A percentile compares a stretch with the other conserved stretches of the same genome.
Conservation (phyloP, 2,329 filamentous ascomycete genomes). For the Albophoma yamanashiensis region DNA sequence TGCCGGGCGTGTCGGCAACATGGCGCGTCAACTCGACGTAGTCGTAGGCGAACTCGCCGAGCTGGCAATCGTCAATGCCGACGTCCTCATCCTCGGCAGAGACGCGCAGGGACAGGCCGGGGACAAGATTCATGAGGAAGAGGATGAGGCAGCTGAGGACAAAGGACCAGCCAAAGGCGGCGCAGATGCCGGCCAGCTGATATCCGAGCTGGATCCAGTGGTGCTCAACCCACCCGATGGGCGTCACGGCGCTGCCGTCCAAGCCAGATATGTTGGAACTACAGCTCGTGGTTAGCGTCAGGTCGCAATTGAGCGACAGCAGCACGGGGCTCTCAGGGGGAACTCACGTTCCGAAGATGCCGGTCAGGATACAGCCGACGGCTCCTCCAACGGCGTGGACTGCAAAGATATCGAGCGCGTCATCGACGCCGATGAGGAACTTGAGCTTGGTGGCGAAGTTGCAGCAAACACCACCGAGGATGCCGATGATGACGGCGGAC, state of each 20-base stretch:
- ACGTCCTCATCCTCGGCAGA: conserved; percentile 57
- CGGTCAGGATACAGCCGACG: conserved; percentile 68
- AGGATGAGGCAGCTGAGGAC: conserved; percentile 58
- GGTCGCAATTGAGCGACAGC: neutral
- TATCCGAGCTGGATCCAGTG: conserved; percentile 62
- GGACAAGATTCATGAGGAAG: conserved; percentile 60
- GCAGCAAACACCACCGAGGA: conserved; percentile 54
- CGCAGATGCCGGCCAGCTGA: conserved; percentile 57
- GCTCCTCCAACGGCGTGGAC: conserved; percentile 82
- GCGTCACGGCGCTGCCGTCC: conserved; percentile 48
- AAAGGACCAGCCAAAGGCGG: conserved; percentile 57
- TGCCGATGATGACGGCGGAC: conserved; percentile 46
- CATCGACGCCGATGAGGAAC: conserved; percentile 66
- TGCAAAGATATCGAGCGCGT: conserved; percentile 84
- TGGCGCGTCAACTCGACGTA: conserved; percentile 65
- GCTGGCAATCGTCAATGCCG: conserved; percentile 62
- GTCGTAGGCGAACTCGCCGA: conserved; percentile 76
- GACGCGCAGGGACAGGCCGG: conserved; percentile 59
- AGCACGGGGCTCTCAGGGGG: neutral
- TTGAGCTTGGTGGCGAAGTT: conserved; percentile 83
- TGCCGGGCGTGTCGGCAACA: conserved; percentile 32
- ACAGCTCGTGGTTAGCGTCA: neutral
- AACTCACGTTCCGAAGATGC: conserved; percentile 60
- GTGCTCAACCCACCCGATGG: conserved; percentile 61
- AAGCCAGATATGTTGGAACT: conserved; percentile 63